phyloP scores from a whole-genome alignment of 2,329 filamentous ascomycete species.

The Diaporthe sp. region DNA sequence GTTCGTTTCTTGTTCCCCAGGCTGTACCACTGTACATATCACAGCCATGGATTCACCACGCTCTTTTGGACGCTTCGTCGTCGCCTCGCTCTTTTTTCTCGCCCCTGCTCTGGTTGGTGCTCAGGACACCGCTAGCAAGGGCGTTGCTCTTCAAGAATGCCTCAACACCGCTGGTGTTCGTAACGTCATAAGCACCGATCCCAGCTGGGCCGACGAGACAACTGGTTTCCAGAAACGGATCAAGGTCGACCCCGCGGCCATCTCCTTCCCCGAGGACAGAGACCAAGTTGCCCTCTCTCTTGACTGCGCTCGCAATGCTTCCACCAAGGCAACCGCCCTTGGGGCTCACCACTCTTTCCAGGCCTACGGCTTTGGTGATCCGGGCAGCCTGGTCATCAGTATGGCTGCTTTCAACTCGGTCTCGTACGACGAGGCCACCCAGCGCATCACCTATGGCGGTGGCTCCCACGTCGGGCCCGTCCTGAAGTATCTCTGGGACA shows the following conservation, averaged over 20 bases:
- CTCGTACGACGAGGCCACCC: constrained; percentile 1
- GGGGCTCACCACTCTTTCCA: constrained; percentile 20
- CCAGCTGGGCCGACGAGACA: constrained; percentile 9
- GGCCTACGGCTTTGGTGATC: constrained; percentile 14
- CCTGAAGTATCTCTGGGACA: constrained; percentile 13
- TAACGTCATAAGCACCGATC: constrained; percentile 1
- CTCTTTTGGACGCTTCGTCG: constrained; percentile 9
- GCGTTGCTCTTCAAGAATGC: neutral
- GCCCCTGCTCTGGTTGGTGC: neutral
- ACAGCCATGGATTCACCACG: constrained; percentile 13
- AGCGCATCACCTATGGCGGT: neutral
- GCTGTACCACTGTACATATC: constrained; percentile 22
- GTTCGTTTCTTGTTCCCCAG: neutral
- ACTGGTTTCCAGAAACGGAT: constrained; percentile 9
- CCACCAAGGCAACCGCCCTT: constrained; percentile 5
- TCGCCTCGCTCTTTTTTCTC: constrained; percentile 1
- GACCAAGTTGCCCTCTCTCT: constrained; percentile 5
- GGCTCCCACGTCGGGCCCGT: constrained; percentile 4
- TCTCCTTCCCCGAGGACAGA: constrained; percentile 6
- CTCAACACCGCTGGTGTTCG: constrained; percentile 14
- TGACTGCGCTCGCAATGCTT: constrained; percentile 9
- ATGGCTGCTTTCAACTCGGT: constrained; percentile 23
- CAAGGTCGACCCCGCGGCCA: constrained; percentile 15
- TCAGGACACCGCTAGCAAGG: constrained; percentile 20
- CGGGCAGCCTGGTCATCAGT: constrained; percentile 9